Evolutionary conservation across 257 asterid species (phyloP).

Genomic region (Euphrasia confusa): DNA sequence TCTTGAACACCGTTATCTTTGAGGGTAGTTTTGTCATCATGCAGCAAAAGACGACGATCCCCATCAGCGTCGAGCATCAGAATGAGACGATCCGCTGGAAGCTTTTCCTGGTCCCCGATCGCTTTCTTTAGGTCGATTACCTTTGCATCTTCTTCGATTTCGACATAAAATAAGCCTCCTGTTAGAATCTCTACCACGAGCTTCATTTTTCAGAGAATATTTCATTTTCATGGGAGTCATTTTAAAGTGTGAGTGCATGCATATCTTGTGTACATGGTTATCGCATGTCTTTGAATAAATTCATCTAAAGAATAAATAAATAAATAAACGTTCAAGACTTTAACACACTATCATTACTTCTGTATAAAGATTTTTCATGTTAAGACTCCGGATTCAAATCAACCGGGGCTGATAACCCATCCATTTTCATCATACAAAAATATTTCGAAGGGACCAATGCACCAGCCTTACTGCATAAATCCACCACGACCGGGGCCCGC

Average conservation of each 20-base stretch:
- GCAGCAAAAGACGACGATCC: slow-evolving; percentile 19
- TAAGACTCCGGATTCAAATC: neutral
- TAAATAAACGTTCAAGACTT: too few species aligned
- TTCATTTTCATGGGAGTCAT: slow-evolving; percentile 8
- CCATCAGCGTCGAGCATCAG: slow-evolving; percentile 36
- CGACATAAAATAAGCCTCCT: slow-evolving; percentile 45
- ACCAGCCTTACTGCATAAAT: slow-evolving; percentile 81
- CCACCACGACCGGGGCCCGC: slow-evolving; percentile 82
- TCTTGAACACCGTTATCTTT: slow-evolving; percentile 50
- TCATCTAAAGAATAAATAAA: too few species aligned
- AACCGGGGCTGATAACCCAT: slow-evolving; percentile 54
- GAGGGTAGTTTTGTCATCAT: slow-evolving; percentile 32
- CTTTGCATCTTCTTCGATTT: slow-evolving; percentile 39
- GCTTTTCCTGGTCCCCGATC: slow-evolving; percentile 52
- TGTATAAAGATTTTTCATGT: too few species aligned
- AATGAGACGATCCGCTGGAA: slow-evolving; percentile 46
- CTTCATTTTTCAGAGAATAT: slow-evolving; percentile 34
- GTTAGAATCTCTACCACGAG: slow-evolving; percentile 53
- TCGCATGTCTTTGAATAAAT: neutral
- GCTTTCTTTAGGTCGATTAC: slow-evolving; percentile 48
- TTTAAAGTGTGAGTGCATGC: slow-evolving; percentile 13
- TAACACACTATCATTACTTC: too few species aligned
- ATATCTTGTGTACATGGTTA: slow-evolving; percentile 24
- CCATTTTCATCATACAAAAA: slow-evolving; percentile 66
- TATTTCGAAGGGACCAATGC: slow-evolving; percentile 63